Conservation (phyloP, 495 filamentous ascomycete species). For the Penicillium verhagenii region DNA sequence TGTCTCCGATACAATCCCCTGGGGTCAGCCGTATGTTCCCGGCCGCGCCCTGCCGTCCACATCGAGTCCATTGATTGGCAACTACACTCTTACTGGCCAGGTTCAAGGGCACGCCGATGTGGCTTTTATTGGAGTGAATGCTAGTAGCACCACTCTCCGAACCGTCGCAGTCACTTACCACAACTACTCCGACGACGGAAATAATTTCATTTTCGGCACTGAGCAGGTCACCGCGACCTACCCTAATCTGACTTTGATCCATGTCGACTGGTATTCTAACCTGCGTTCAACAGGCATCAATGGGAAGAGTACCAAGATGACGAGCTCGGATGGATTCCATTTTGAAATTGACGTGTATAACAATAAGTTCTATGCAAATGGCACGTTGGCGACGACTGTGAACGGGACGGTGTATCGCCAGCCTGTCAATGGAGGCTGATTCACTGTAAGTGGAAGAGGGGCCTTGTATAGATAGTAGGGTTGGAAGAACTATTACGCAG, state of each 20-base stretch:
- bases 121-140: neutral
- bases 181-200: conserved; percentile 23
- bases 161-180: conserved; percentile 18
- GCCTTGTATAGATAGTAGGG: too few relatives aligned
- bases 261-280: conserved; percentile 23
- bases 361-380: conserved; percentile 26
- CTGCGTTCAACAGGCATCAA: conserved; percentile 9
- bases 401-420: conserved; percentile 20
- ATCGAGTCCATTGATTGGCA: neutral
- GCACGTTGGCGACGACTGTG: conserved; percentile 21
- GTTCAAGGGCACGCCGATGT: neutral
- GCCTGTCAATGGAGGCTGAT: conserved; percentile 18
- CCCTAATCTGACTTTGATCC: neutral
- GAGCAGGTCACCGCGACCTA: conserved; percentile 13
- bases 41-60: neutral
- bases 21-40: neutral
- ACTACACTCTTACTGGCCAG: neutral
- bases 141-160: neutral
- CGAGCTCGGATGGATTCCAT: conserved; percentile 21
- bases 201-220: conserved; percentile 11
- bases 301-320: conserved; percentile 18
- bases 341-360: conserved; percentile 15
- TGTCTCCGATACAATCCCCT: neutral
- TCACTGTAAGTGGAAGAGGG: too few relatives aligned
- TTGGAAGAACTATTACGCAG: too few relatives aligned